phyloP scores from a whole-genome alignment of 306 rosid genomes.

The Acacia crassicarpa region DNA sequence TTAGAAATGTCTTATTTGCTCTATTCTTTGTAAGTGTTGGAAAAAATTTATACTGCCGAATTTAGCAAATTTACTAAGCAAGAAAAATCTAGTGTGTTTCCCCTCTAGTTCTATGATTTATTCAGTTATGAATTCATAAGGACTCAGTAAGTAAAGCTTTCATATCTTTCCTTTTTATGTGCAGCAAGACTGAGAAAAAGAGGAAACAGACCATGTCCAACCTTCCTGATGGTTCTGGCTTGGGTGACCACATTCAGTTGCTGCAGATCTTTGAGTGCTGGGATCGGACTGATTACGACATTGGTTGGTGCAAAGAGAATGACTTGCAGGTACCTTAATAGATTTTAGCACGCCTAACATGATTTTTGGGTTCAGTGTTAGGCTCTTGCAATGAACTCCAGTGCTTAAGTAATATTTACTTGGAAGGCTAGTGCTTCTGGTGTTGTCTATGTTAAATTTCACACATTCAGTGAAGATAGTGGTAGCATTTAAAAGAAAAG shows the following conservation, averaged over 20 bases:
- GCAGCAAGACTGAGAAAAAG: slow-evolving; percentile 81
- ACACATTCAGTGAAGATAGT: slow-evolving; percentile 17
- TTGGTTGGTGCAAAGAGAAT: slow-evolving; percentile 85
- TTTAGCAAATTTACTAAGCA: slow-evolving; percentile 15
- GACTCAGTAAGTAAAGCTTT: slow-evolving; percentile 22
- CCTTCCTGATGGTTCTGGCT: slow-evolving; percentile 95
- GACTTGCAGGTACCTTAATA: slow-evolving; percentile 69
- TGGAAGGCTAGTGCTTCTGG: slow-evolving; percentile 20
- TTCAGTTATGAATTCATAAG: slow-evolving; percentile 6
- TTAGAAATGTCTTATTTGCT: not conserved
- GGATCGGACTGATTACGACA: slow-evolving; percentile 70
- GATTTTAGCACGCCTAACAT: slow-evolving; percentile 9
- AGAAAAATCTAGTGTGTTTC: not conserved
- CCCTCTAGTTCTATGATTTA: slow-evolving; percentile 26
- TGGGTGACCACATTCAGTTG: slow-evolving; percentile 93
- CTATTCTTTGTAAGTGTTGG: slow-evolving; percentile 9
- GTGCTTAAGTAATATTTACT: slow-evolving; percentile 18
- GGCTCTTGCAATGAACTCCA: slow-evolving; percentile 19
- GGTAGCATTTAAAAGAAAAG: slow-evolving; percentile 8
- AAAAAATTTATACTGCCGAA: not conserved
- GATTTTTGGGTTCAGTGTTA: slow-evolving; percentile 14
- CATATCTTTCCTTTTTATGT: slow-evolving; percentile 27
- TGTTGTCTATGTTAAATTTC: slow-evolving; percentile 9
- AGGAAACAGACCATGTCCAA: slow-evolving; percentile 61
- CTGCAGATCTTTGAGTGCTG: slow-evolving; percentile 81